Base-by-base conservation (phyloP, 306 rosid genomes). In the Vicia villosa region DNA sequence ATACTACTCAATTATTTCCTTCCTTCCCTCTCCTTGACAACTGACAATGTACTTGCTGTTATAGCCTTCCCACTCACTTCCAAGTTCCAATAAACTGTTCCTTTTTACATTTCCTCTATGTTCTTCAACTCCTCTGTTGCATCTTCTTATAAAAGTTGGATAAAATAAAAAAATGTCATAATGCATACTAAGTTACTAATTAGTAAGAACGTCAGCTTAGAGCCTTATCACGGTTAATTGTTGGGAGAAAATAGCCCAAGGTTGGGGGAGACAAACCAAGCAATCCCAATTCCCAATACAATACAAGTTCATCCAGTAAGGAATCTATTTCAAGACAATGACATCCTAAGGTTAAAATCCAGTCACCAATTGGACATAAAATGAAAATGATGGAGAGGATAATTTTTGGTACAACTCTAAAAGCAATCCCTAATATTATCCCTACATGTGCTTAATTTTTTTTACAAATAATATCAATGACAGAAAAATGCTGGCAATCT, bases 161-260 rank as follows among this genome's bases (percentile, higher is more conserved):
- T 17, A 16, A n/a, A 40, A 15, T 73, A 51, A 64, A 41, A 41
- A 24, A 73, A 51, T 63, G 30, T 24, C 32, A 36, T 42, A 63
- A 26, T 62, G 46, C 19, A 50, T 20, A 47, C n/a, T 24, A 42
- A 34, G 30, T 52, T 73, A 16, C 45, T 7, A 49, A 49, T 9
- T 2, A 20, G 43, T 24, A 32, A 51, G 57, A 72, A 46, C 38
- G 46, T 34, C 60, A 19, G 12, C 16, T 34, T 22, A 47, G 20
- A 73, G 13, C 63, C 13, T 69, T 21, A 41, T 55, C 43, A 32
- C 5, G 5, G 19, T 56, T 20, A 43, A 43, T 5, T 45, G 4
- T 66, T 45, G 21, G 50, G 60, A 65, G n/a, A 16, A 17, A 40
- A 38, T 49, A 52, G 40, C 65, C 65, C 14, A 70, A 57, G 68